phyloP scores from a whole-genome alignment of 345 rosid genomes.

The Mangifera indica region DNA sequence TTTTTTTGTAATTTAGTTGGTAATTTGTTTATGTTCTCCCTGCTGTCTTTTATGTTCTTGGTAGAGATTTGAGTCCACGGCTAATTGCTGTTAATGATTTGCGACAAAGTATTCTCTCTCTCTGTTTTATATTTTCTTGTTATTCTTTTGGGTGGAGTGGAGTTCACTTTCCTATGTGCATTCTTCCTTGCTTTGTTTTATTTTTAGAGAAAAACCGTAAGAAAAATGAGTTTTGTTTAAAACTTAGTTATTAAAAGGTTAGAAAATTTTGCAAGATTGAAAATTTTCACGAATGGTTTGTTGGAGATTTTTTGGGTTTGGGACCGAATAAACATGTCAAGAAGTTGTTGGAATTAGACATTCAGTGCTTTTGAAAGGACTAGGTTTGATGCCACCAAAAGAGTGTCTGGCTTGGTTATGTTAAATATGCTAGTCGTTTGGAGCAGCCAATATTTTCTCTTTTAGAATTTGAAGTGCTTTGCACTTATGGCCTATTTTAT shows the following conservation, averaged over 20 bases:
- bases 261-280: neutral
- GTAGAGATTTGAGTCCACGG: too few relatives aligned
- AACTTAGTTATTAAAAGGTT: too few relatives aligned
- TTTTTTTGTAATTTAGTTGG: too few relatives aligned
- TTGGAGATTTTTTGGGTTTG: neutral
- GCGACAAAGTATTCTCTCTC: neutral
- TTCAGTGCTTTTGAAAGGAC: neutral
- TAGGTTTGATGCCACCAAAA: neutral
- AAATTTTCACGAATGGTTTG: too few relatives aligned
- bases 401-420: neutral
- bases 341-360: neutral
- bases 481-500: neutral
- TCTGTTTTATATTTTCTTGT: neutral
- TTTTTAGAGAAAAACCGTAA: neutral
- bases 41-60: too few relatives aligned
- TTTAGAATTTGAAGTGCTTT: neutral
- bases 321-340: neutral
- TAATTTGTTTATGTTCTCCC: too few relatives aligned
- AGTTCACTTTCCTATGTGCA: neutral
- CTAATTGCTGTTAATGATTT: neutral
- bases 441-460: neutral
- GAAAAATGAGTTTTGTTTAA: neutral
- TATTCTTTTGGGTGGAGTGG: too few relatives aligned
- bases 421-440: neutral
- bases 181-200: neutral